Evolutionary conservation across 306 rosid genomes (phyloP).

Genomic region (Vicia villosa): DNA sequence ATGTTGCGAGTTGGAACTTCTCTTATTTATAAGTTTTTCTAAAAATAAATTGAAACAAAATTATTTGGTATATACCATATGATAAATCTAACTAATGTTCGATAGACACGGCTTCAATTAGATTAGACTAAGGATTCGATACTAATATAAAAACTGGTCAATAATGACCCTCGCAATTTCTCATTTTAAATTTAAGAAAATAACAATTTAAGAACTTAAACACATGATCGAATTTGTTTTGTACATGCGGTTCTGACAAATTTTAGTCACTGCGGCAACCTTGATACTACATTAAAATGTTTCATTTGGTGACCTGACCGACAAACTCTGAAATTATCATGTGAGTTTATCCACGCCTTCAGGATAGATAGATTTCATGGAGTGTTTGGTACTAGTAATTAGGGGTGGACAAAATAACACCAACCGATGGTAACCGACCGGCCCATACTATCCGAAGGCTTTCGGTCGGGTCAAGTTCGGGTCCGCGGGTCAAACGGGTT

Average conservation of each 20-base stretch:
- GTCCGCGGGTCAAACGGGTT: too few relatives aligned
- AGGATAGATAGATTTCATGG: neutral
- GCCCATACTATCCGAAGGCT: too few relatives aligned
- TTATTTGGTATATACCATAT: too few relatives aligned
- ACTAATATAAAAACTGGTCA: neutral
- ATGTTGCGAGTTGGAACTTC: too few relatives aligned
- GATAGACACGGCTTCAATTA: neutral
- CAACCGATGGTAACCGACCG: too few relatives aligned
- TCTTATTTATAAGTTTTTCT: too few relatives aligned
- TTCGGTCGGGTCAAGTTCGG: too few relatives aligned
- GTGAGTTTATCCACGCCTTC: slow-evolving; percentile 27
- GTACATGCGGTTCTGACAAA: slow-evolving; percentile 7
- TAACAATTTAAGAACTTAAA: neutral
- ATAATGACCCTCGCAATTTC: slow-evolving; percentile 7
- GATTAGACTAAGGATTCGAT: neutral
- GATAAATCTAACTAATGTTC: neutral
- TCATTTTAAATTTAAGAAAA: neutral
- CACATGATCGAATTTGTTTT: slow-evolving; percentile 26
- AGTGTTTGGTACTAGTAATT: neutral
- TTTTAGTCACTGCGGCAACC: neutral
- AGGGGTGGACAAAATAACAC: too few relatives aligned
- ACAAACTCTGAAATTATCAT: slow-evolving; percentile 34
- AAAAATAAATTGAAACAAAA: too few relatives aligned
- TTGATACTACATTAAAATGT: slow-evolving; percentile 6
- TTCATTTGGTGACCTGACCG: slow-evolving; percentile 10